phyloP scores from a whole-genome alignment of 116 monocot genomes.

The Iris pallida region DNA sequence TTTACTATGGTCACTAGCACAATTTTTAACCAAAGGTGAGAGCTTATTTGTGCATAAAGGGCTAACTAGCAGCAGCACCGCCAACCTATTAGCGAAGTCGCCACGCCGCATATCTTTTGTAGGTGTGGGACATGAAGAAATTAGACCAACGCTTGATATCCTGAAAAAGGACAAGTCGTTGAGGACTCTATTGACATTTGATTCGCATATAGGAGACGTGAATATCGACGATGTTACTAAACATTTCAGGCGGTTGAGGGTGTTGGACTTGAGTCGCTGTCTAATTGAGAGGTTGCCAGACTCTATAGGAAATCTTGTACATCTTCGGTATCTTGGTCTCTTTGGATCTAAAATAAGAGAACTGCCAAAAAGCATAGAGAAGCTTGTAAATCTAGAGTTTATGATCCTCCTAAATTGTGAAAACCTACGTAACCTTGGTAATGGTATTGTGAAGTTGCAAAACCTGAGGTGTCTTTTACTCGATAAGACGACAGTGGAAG shows the following conservation, averaged over 20 bases:
- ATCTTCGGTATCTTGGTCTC: no score
- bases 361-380: slow-evolving; percentile 6
- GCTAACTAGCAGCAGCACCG: no score
- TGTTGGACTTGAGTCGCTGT: not conserved
- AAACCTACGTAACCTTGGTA: not conserved
- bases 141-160: not conserved
- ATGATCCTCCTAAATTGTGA: not conserved
- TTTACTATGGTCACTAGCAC: not conserved
- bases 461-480: slow-evolving; percentile 11
- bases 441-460: not conserved
- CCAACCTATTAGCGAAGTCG: no score
- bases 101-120: not conserved
- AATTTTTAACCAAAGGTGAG: not conserved
- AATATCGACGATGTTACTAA: not conserved
- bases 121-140: not conserved
- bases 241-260: not conserved
- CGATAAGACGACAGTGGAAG: not conserved
- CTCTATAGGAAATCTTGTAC: not conserved
- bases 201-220: not conserved
- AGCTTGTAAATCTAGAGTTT: not conserved
- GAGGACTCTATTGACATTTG: not conserved
- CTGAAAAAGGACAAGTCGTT: not conserved
- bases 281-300: slow-evolving; percentile 2
- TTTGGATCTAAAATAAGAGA: not conserved
- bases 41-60: no score